Evolutionary conservation across 768 basidiomycete species (phyloP), one percentile per base, ranked within the genome.

Genomic region (Trametes villosa): DNA sequence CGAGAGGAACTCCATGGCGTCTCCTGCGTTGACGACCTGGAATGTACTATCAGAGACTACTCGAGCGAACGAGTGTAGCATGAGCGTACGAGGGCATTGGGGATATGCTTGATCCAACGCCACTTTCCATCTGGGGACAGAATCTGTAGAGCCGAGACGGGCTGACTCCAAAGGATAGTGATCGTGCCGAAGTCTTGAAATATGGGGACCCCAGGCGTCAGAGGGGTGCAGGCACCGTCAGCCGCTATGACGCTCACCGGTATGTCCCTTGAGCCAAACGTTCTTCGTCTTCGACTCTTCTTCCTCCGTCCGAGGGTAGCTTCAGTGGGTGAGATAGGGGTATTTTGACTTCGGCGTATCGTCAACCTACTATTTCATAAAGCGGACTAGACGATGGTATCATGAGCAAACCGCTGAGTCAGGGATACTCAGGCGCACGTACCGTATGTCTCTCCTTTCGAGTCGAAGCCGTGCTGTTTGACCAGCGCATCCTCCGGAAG

Each of bases 401-500:
- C 8, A 18, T 50, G 24, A 44, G 11, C n/a, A n/a, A n/a, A n/a
- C n/a, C n/a, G n/a, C n/a, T n/a, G n/a, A n/a, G n/a, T n/a, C n/a
- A n/a, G n/a, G n/a, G n/a, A n/a, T n/a, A n/a, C n/a, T n/a, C n/a
- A n/a, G n/a, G n/a, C n/a, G n/a, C 0, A 31, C 50, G 12, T 51
- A 79, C 79, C 69, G 57, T 71, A 78, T 17, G 76, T 71, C 53
- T 81, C 78, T 2, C 77, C 74, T 0, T 64, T 67, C 0, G 73
- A 69, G 13, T 75, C 71, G 42, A 76, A 81, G 1, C 65, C 67
- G 62, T 83, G 80, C 20, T 71, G 60, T 13, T 79, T 68, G 4
- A 78, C 75, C 29, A 82, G 73, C 0, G 77, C 71, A 4, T 82
- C 78, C 59, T 83, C 81, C 1, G 78, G 79, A 9, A 83, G 65